These are phyloP conservation scores for Zymoseptoria passerinii DNA, from an alignment of 2,329 filamentous ascomycete genomes.

Conservation along the genomic window DNA sequence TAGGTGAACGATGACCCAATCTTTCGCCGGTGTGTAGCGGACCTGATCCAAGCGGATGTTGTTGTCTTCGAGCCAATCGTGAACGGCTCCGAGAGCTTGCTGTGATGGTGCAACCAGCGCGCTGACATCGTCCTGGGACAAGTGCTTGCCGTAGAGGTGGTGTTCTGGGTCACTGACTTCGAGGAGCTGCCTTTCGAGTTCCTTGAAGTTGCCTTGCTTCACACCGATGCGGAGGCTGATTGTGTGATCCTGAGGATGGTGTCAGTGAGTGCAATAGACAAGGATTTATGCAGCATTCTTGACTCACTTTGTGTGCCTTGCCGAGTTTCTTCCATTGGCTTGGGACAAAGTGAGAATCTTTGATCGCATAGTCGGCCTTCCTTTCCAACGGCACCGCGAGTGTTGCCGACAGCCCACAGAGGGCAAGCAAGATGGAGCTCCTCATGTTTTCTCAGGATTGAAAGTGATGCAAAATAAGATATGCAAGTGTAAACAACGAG, in stretches of 20 bases:
- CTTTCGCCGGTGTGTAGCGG: slow-evolving; percentile 21
- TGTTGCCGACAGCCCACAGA: neutral
- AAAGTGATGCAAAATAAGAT: neutral
- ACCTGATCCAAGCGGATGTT: slow-evolving; percentile 23
- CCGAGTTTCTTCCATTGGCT: slow-evolving; percentile 11
- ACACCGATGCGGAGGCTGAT: slow-evolving; percentile 1
- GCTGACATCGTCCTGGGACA: slow-evolving; percentile 44
- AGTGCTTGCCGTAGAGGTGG: slow-evolving; percentile 45
- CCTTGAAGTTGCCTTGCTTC: slow-evolving; percentile 1
- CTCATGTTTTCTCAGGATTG: neutral
- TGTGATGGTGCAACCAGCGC: slow-evolving; percentile 46
- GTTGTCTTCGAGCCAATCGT: slow-evolving; percentile 38
- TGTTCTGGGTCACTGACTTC: slow-evolving; percentile 49
- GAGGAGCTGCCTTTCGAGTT: slow-evolving; percentile 36
- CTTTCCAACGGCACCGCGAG: slow-evolving; percentile 10
- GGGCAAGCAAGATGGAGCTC: neutral
- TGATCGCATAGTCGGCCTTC: slow-evolving; percentile 11
- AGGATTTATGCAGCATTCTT: neutral
- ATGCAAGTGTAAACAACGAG: neutral
- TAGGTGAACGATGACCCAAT: slow-evolving; percentile 54
- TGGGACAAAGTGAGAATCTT: slow-evolving; percentile 13
- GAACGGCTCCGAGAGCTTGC: slow-evolving; percentile 43
- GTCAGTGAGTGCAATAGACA: neutral
- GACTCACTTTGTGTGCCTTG: slow-evolving; percentile 10
- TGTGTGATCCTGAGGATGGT: neutral